Evolutionary conservation across 2,329 filamentous ascomycete genomes (phyloP).

Genomic region (Ambrosiella xylebori): DNA sequence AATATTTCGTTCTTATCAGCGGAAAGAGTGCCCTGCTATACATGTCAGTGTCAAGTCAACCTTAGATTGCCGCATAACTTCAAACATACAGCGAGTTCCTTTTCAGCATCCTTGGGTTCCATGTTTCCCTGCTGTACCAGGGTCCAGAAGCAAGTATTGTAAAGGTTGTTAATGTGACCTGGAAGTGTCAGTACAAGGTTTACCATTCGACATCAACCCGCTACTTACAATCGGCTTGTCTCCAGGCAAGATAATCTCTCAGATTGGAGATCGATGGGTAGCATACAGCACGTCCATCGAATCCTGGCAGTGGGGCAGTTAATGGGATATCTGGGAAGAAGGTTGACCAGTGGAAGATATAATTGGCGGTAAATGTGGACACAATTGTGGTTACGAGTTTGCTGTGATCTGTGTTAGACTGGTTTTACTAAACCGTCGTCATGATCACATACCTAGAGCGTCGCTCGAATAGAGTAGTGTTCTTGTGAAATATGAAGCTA

Average conservation of each 20-base stretch:
- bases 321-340: constrained; percentile 59
- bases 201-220: neutral
- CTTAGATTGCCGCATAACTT: neutral
- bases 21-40: constrained; percentile 56
- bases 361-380: constrained; percentile 85
- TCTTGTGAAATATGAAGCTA: constrained; percentile 80
- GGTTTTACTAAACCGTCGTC: neutral
- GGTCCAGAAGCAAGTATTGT: constrained; percentile 93
- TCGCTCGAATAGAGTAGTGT: constrained; percentile 67
- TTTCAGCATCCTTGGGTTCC: constrained; percentile 62
- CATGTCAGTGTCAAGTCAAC: constrained; percentile 14
- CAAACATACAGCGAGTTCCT: constrained; percentile 48
- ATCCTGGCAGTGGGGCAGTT: constrained; percentile 62
- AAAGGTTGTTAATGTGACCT: constrained; percentile 97
- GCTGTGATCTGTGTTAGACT: constrained; percentile 25
- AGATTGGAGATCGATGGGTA: constrained; percentile 73
- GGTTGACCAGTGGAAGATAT: constrained; percentile 61
- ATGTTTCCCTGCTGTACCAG: constrained; percentile 65
- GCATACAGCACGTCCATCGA: constrained; percentile 79
- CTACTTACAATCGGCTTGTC: constrained; percentile 80
- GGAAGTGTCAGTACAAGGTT: neutral
- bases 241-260: constrained; percentile 90
- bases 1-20: constrained; percentile 92
- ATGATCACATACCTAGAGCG: constrained; percentile 45
- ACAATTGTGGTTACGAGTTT: constrained; percentile 85